These are phyloP conservation scores for Ehretia macrophylla DNA, from an alignment of 257 asterid genomes.

Conservation along the genomic window DNA sequence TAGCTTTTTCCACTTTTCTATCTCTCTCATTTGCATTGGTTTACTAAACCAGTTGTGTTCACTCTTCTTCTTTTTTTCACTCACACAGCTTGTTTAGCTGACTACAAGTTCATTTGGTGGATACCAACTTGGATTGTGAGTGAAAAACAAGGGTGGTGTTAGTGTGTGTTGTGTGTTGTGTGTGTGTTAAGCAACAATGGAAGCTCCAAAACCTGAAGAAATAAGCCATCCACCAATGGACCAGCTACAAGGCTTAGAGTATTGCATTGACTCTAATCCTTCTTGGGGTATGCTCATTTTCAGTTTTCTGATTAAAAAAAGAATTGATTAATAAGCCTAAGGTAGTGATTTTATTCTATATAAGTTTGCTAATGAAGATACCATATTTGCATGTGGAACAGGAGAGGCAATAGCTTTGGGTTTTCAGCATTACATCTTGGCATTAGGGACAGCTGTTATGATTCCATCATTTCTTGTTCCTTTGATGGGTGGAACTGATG, in stretches of 20 bases:
- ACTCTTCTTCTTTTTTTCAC: not conserved
- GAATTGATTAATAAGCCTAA: not conserved
- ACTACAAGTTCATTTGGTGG: constrained; percentile 19
- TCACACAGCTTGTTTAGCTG: not conserved
- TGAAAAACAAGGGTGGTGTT: constrained; percentile 7
- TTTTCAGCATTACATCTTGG: constrained; percentile 87
- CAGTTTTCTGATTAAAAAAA: no score
- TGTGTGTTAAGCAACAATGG: constrained; percentile 37
- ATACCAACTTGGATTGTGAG: constrained; percentile 24
- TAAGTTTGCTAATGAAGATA: not conserved
- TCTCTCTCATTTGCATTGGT: constrained; percentile 32
- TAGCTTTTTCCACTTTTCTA: constrained; percentile 37
- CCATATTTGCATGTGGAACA: constrained; percentile 31
- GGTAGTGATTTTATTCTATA: no score
- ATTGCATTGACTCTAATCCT: constrained; percentile 97
- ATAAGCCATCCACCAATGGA: constrained; percentile 93
- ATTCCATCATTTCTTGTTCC: constrained; percentile 94
- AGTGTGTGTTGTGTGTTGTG: constrained; percentile 8
- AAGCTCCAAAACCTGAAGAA: constrained; percentile 84
- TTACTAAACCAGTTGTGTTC: no score
- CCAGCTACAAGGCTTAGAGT: constrained; percentile 96
- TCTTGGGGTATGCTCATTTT: constrained; percentile 66
- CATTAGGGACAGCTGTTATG: constrained; percentile 94
- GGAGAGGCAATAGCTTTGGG: constrained; percentile 88
- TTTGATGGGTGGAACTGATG: constrained; percentile 89